Conservation (phyloP, 2,329 filamentous ascomycete genomes). For the Seiridium unicorne region DNA sequence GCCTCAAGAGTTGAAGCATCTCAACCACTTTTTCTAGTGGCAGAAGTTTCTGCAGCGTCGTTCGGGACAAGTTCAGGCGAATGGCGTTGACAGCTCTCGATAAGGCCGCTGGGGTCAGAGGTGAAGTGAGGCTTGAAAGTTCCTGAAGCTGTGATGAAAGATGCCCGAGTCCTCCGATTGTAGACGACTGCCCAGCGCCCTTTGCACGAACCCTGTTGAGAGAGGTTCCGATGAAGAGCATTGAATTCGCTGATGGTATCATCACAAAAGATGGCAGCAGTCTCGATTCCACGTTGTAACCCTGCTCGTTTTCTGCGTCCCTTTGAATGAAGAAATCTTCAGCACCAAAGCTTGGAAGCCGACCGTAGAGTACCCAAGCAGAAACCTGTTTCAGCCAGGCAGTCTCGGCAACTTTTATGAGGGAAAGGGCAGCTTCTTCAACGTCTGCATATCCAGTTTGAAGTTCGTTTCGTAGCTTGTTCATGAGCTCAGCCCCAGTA, state of each 20-base stretch:
- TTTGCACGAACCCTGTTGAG: slow-evolving; percentile 75
- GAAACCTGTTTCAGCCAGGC: slow-evolving; percentile 91
- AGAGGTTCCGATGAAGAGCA: slow-evolving; percentile 88
- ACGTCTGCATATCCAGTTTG: slow-evolving; percentile 89
- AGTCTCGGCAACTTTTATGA: slow-evolving; percentile 78
- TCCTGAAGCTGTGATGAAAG: slow-evolving; percentile 67
- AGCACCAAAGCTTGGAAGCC: slow-evolving; percentile 71
- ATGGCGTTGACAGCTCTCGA: slow-evolving; percentile 73
- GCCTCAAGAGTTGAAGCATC: slow-evolving; percentile 72
- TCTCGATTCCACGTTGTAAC: slow-evolving; percentile 56
- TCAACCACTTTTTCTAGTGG: slow-evolving; percentile 76
- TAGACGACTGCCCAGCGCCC: slow-evolving; percentile 38
- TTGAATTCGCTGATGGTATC: slow-evolving; percentile 70
- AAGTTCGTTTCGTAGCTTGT: slow-evolving; percentile 71
- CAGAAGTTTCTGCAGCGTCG: slow-evolving; percentile 77
- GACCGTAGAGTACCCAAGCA: slow-evolving; percentile 88
- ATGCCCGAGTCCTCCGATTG: slow-evolving; percentile 53
- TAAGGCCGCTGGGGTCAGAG: slow-evolving; percentile 70
- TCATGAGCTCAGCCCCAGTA: slow-evolving; percentile 72
- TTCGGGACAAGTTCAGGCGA: slow-evolving; percentile 77
- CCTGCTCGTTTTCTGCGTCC: slow-evolving; percentile 43
- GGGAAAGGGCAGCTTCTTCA: slow-evolving; percentile 69
- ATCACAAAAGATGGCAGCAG: slow-evolving; percentile 81
- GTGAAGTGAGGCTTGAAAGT: slow-evolving; percentile 67
- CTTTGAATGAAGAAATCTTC: slow-evolving; percentile 84